phyloP scores from a whole-genome alignment of 2,329 filamentous ascomycete genomes.

The Paecilomyces dactylethromorphus region DNA sequence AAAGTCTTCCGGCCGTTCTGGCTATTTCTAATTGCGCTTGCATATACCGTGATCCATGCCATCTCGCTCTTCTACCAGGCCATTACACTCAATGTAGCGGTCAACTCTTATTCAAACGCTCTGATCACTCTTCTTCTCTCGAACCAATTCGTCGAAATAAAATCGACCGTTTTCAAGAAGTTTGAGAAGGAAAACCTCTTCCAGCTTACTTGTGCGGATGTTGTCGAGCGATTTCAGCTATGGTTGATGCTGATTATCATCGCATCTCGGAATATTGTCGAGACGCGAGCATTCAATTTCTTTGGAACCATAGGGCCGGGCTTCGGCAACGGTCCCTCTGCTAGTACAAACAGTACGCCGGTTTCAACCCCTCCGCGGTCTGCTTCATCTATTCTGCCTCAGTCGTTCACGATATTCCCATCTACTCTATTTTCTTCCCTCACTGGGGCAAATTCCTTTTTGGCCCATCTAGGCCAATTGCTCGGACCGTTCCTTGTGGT shows the following conservation, averaged over 20 bases:
- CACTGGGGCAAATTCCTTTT: slow-evolving; percentile 35
- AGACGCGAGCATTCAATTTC: slow-evolving; percentile 75
- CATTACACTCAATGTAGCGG: slow-evolving; percentile 93
- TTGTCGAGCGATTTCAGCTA: slow-evolving; percentile 93
- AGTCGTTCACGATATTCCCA: slow-evolving; percentile 71
- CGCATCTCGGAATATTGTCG: slow-evolving; percentile 89
- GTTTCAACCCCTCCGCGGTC: slow-evolving; percentile 51
- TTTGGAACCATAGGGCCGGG: slow-evolving; percentile 31
- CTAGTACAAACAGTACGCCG: slow-evolving; percentile 41
- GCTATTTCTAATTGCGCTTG: slow-evolving; percentile 80
- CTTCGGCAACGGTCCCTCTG: slow-evolving; percentile 22
- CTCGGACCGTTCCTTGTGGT: slow-evolving; percentile 90
- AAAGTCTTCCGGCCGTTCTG: slow-evolving; percentile 83
- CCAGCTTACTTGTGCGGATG: slow-evolving; percentile 90
- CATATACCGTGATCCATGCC: slow-evolving; percentile 83
- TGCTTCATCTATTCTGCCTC: slow-evolving; percentile 69
- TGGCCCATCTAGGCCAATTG: slow-evolving; percentile 61
- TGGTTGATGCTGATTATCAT: slow-evolving; percentile 98
- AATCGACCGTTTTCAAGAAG: slow-evolving; percentile 96
- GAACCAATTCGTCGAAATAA: slow-evolving; percentile 99
- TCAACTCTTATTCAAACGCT: slow-evolving; percentile 97
- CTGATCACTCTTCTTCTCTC: slow-evolving; percentile 86
- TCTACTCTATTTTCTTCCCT: slow-evolving; percentile 50
- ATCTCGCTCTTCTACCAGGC: slow-evolving; percentile 93
- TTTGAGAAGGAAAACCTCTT: slow-evolving; percentile 98